phyloP scores from a whole-genome alignment of 2,329 filamentous ascomycete species.

The Fusarium multiceps region DNA sequence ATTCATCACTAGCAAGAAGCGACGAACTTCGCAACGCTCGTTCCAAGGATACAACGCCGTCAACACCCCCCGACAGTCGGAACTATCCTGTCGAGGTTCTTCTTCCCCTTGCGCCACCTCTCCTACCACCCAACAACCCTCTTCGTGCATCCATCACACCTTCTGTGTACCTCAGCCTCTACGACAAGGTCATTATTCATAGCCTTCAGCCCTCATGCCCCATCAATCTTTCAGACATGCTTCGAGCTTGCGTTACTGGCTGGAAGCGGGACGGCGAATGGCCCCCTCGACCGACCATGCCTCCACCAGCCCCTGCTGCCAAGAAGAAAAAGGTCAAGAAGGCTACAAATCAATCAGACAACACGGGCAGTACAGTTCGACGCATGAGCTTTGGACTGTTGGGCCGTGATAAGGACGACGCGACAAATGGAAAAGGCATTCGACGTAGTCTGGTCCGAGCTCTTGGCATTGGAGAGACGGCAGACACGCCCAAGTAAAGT shows the following conservation, averaged over 20 bases:
- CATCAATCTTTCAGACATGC: constrained; percentile 86
- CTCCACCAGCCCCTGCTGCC: constrained; percentile 51
- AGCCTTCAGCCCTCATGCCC: constrained; percentile 85
- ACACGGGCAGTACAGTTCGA: constrained; percentile 49
- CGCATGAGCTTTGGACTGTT: constrained; percentile 62
- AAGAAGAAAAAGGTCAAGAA: constrained; percentile 55
- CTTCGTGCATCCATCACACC: constrained; percentile 82
- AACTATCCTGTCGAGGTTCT: constrained; percentile 68
- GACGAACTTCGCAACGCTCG: constrained; percentile 49
- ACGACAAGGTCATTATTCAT: constrained; percentile 87
- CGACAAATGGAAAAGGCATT: constrained; percentile 54
- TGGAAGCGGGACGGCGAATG: constrained; percentile 96
- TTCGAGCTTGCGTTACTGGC: constrained; percentile 82
- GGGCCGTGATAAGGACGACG: constrained; percentile 54
- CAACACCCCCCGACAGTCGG: constrained; percentile 36
- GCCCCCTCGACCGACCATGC: constrained; percentile 71
- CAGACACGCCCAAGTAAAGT: constrained; percentile 26
- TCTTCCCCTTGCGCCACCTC: constrained; percentile 77
- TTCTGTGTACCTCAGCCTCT: constrained; percentile 81
- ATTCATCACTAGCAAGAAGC: constrained; percentile 56
- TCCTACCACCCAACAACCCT: constrained; percentile 78
- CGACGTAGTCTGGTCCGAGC: constrained; percentile 60
- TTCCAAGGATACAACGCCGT: constrained; percentile 50
- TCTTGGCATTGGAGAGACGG: constrained; percentile 54
- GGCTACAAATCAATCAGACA: constrained; percentile 37